Conservation (phyloP, 805 yeast genomes). For the Candida jianshihensis region DNA sequence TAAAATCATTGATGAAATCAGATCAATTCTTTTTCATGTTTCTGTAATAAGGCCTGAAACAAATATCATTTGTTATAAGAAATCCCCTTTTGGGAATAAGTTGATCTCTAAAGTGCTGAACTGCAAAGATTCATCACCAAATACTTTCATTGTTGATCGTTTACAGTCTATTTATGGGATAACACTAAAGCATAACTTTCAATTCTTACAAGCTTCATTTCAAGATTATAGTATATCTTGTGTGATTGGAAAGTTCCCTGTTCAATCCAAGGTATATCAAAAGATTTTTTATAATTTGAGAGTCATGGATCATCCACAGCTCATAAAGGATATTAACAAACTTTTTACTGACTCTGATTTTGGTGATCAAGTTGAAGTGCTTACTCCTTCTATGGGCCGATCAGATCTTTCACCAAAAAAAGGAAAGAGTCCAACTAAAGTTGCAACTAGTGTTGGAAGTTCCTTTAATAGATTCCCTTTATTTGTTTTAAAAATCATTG, state of each 20-base stretch:
- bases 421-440: constrained; percentile 16
- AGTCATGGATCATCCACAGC: constrained; percentile 4
- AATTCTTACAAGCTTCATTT: constrained; percentile 22
- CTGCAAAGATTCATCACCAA: constrained; percentile 3
- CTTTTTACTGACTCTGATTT: constrained; percentile 20
- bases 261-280: constrained; percentile 34
- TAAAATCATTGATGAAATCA: constrained; percentile 23
- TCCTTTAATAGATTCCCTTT: constrained; percentile 33
- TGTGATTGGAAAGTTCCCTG: constrained; percentile 31
- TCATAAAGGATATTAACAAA: constrained; percentile 19
- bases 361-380: constrained; percentile 11
- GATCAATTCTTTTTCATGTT: constrained; percentile 24
- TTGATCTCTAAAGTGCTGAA: constrained; percentile 7
- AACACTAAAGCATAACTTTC: constrained; percentile 16
- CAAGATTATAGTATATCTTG: constrained; percentile 28
- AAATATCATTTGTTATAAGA: constrained; percentile 9
- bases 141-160: constrained; percentile 10
- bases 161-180: constrained; percentile 28
- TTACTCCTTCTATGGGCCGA: constrained; percentile 11
- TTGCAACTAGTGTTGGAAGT: constrained; percentile 23
- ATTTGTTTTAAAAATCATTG: constrained; percentile 27
- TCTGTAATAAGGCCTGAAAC: constrained; percentile 22
- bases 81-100: background rate
- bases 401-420: constrained; percentile 17
- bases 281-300: constrained; percentile 39